A percentile compares a stretch with the other conserved stretches of the same genome.
Evolutionary conservation across 2,329 filamentous ascomycete species (phyloP).

Genomic region (Epichloe bromicola): DNA sequence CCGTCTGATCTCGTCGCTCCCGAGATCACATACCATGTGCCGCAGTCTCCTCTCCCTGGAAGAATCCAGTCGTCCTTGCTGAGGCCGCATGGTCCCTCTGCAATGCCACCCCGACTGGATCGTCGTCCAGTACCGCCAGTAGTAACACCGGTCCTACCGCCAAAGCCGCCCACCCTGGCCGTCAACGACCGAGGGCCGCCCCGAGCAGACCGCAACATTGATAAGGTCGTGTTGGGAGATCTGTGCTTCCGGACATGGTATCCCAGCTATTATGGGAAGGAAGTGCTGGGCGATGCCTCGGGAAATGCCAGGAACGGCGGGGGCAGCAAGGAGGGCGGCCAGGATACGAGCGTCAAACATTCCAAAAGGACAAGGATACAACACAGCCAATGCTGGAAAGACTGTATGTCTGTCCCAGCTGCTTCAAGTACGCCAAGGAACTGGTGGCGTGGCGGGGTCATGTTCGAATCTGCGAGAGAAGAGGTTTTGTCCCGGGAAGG

Average conservation of each 20-base stretch:
- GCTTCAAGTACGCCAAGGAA: conserved; percentile 79
- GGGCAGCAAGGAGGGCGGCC: conserved; percentile 15
- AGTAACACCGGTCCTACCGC: conserved; percentile 22
- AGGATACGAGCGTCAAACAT: conserved; percentile 15
- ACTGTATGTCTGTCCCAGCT: conserved; percentile 80
- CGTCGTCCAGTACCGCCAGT: conserved; percentile 14
- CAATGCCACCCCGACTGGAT: conserved; percentile 18
- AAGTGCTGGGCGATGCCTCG: conserved; percentile 41
- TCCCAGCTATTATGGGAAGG: conserved; percentile 77
- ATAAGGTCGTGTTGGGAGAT: conserved; percentile 75
- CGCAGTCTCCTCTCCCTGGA: conserved; percentile 18
- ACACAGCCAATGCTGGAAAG: conserved; percentile 41
- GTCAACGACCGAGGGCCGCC: conserved; percentile 22
- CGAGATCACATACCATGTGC: conserved; percentile 28
- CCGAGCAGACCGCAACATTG: conserved; percentile 59
- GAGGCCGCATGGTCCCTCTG: conserved; percentile 20
- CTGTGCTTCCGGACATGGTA: conserved; percentile 85
- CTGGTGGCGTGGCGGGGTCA: conserved; percentile 46
- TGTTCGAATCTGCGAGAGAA: conserved; percentile 42
- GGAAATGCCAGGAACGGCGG: conserved; percentile 15
- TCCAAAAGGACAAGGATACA: conserved; percentile 22
- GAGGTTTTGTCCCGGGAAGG: conserved; percentile 44
- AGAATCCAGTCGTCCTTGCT: conserved; percentile 18
- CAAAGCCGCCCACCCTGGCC: conserved; percentile 19
- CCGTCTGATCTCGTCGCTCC: conserved; percentile 25